phyloP scores from a whole-genome alignment of 257 asterid genomes.

The Petrea volubilis region DNA sequence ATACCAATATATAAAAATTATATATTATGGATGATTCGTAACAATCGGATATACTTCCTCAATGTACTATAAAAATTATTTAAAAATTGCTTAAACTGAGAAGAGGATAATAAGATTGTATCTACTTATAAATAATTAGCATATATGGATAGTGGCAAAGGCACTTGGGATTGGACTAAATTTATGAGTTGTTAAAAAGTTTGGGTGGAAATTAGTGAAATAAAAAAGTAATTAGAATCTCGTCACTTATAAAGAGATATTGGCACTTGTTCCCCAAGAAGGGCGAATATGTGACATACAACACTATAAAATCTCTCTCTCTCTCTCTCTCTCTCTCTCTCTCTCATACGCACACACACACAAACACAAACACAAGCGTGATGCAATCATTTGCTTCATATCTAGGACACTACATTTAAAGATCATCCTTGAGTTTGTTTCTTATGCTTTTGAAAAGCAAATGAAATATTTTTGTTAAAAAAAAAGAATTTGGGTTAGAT shows the following conservation, averaged over 20 bases:
- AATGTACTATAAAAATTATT: no score
- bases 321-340: background rate
- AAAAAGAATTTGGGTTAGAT: no score
- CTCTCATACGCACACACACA: background rate
- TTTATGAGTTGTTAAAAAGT: background rate
- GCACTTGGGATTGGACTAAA: constrained; percentile 3
- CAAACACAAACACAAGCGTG: background rate
- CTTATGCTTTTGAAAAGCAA: background rate
- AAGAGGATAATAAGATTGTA: no score
- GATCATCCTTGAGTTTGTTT: background rate
- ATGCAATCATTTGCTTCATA: constrained; percentile 1
- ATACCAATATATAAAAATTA: no score
- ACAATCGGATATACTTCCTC: no score
- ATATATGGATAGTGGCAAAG: background rate
- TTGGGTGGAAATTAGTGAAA: background rate
- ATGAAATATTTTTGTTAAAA: background rate
- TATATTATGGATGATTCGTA: no score
- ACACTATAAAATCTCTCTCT: background rate
- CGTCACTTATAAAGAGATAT: background rate
- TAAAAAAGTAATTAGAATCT: background rate
- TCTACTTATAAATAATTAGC: background rate
- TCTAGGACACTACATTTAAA: constrained; percentile 8
- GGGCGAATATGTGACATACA: background rate
- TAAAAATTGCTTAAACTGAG: no score
- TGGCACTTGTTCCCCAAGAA: background rate